phyloP scores from a whole-genome alignment of 2,329 filamentous ascomycete genomes.

The Fonsecaea multimorphosa region DNA sequence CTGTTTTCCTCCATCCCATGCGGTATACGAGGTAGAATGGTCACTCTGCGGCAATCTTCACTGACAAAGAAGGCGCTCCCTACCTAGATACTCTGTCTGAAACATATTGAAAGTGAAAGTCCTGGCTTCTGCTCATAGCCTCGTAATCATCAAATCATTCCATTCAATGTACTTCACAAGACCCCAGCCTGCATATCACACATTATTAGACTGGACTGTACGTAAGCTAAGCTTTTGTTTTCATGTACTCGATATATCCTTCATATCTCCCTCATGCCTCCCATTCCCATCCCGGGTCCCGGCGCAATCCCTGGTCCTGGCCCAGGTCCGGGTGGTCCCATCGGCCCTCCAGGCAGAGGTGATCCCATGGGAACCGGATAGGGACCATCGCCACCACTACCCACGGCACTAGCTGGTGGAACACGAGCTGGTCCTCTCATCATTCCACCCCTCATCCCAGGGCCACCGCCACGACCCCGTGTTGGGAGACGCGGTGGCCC shows the following conservation, averaged over 20 bases:
- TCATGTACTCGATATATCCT: slow-evolving; percentile 16
- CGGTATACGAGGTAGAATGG: background rate
- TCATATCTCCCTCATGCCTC: slow-evolving; percentile 24
- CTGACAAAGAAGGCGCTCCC: background rate
- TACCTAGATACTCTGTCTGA: too few species aligned
- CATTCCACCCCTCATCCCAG: slow-evolving; percentile 30
- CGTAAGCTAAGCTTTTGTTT: slow-evolving; percentile 8
- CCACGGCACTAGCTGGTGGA: slow-evolving; percentile 29
- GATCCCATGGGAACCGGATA: slow-evolving; percentile 30
- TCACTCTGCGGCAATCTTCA: background rate
- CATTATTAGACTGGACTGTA: slow-evolving; percentile 22
- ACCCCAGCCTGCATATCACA: slow-evolving; percentile 10
- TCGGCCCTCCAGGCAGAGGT: slow-evolving; percentile 3
- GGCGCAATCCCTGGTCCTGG: slow-evolving; percentile 1
- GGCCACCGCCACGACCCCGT: slow-evolving; percentile 24
- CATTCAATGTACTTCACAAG: slow-evolving; percentile 8
- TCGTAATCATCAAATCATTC: slow-evolving; percentile 6
- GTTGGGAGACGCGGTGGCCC: slow-evolving; percentile 19
- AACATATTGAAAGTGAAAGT: too few species aligned
- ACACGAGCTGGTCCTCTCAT: slow-evolving; percentile 29
- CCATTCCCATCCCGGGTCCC: slow-evolving; percentile 13
- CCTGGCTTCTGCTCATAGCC: background rate
- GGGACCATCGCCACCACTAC: slow-evolving; percentile 24
- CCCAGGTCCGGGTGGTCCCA: slow-evolving; percentile 15
- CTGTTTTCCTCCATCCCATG: too few species aligned